These are phyloP conservation scores for Passiflora organensis DNA, from an alignment of 345 rosid genomes.

Conservation along the genomic window DNA sequence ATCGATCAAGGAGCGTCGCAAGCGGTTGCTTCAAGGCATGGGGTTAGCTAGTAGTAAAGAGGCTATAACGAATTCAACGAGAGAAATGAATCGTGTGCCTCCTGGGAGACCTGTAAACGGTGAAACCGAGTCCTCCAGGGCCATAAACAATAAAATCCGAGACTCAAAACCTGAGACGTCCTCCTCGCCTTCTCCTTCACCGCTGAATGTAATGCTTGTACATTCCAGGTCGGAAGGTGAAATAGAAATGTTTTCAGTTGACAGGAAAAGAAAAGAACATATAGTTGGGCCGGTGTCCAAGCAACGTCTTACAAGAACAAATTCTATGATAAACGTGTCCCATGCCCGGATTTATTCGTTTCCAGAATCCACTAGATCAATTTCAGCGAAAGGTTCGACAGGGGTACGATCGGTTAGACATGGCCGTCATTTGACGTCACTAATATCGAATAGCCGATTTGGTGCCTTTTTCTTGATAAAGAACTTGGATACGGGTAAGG, in stretches of 20 bases:
- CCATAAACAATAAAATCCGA: neutral
- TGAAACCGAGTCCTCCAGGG: neutral
- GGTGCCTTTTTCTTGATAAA: slow-evolving; percentile 79
- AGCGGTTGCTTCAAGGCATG: slow-evolving; percentile 70
- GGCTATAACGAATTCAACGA: slow-evolving; percentile 27
- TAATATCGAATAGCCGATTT: slow-evolving; percentile 29
- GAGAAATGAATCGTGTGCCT: slow-evolving; percentile 21
- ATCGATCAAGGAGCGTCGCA: slow-evolving; percentile 65
- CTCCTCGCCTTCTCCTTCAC: slow-evolving; percentile 13
- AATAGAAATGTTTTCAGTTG: slow-evolving; percentile 42
- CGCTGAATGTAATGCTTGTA: slow-evolving; percentile 38
- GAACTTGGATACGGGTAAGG: slow-evolving; percentile 83
- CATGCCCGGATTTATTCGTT: slow-evolving; percentile 31
- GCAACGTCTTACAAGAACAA: slow-evolving; percentile 60
- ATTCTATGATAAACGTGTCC: slow-evolving; percentile 42
- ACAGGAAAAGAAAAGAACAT: slow-evolving; percentile 56
- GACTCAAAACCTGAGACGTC: slow-evolving; percentile 7
- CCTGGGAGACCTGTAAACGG: slow-evolving; percentile 15
- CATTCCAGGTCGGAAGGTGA: slow-evolving; percentile 72
- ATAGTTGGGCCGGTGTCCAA: slow-evolving; percentile 54
- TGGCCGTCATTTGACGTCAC: slow-evolving; percentile 21
- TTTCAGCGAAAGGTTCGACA: slow-evolving; percentile 20
- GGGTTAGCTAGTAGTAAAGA: slow-evolving; percentile 47
- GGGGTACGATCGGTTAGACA: slow-evolving; percentile 12
- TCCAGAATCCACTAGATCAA: slow-evolving; percentile 34